phyloP scores from a whole-genome alignment of 805 yeast species.

The Lachancea nothofagi region DNA sequence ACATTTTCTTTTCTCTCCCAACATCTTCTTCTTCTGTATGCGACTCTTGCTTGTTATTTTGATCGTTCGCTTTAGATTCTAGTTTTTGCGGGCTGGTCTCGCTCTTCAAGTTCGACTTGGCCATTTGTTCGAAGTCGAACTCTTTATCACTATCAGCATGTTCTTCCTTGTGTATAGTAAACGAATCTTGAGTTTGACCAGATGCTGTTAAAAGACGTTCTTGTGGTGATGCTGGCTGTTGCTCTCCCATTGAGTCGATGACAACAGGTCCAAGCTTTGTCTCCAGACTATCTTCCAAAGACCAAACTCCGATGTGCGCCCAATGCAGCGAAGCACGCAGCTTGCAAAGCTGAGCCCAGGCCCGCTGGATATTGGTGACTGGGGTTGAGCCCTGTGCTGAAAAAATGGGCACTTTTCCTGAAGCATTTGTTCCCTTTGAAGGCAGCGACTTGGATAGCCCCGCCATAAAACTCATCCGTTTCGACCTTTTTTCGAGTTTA shows the following conservation, averaged over 20 bases:
- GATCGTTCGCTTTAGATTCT: not conserved
- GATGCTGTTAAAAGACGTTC: not conserved
- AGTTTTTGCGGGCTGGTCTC: not conserved
- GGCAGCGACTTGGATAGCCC: slow-evolving; percentile 17
- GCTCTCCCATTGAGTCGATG: not conserved
- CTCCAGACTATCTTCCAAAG: slow-evolving; percentile 34
- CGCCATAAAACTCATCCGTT: slow-evolving; percentile 27
- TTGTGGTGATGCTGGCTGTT: not conserved
- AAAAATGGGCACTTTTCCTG: slow-evolving; percentile 12
- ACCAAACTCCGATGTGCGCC: slow-evolving; percentile 81
- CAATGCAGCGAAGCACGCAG: slow-evolving; percentile 73
- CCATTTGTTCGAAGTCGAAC: slow-evolving; percentile 23
- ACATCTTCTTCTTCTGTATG: not conserved
- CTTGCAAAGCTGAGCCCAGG: slow-evolving; percentile 61
- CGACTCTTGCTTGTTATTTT: not conserved
- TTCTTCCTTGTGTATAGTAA: slow-evolving; percentile 6
- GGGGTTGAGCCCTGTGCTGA: slow-evolving; percentile 24
- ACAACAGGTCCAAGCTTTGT: slow-evolving; percentile 26
- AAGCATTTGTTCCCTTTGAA: slow-evolving; percentile 14
- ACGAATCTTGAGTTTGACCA: slow-evolving; percentile 4
- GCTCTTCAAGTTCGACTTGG: slow-evolving; percentile 1
- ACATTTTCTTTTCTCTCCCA: no score
- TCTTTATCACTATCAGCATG: slow-evolving; percentile 11
- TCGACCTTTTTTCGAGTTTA: slow-evolving; percentile 22
- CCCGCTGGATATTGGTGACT: slow-evolving; percentile 38